Conservation (phyloP, 345 rosid genomes). For the Rhodomyrtus tomentosa region DNA sequence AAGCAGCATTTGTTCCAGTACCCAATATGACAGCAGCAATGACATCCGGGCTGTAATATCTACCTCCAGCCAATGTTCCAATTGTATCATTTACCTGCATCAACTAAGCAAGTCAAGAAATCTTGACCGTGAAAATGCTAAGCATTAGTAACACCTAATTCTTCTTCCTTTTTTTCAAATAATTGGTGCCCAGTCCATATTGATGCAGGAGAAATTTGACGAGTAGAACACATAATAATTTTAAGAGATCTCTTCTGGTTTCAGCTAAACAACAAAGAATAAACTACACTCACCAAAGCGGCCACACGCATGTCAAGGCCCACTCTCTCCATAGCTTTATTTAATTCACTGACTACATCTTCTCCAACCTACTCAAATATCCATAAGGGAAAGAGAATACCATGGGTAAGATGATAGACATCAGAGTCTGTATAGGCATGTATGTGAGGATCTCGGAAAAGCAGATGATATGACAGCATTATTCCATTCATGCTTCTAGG, state of each 20-base stretch:
- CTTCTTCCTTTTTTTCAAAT: neutral
- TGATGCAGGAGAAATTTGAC: neutral
- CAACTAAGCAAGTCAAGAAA: neutral
- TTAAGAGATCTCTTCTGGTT: neutral
- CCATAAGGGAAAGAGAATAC: neutral
- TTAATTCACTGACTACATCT: constrained; percentile 80
- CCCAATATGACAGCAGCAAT: constrained; percentile 84
- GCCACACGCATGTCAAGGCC: constrained; percentile 76
- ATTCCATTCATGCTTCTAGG: neutral
- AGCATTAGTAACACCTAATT: neutral
- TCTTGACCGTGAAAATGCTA: neutral
- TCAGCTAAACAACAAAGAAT: neutral
- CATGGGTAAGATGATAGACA: neutral
- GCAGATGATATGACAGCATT: neutral
- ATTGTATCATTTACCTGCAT: constrained; percentile 80
- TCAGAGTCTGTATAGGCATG: neutral
- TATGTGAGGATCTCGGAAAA: neutral
- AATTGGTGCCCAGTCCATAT: neutral
- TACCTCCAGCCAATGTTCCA: constrained; percentile 90
- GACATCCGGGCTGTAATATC: constrained; percentile 57
- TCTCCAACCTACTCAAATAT: constrained; percentile 49
- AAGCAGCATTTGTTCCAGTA: constrained; percentile 89
- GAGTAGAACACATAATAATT: neutral
- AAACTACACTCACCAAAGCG: constrained; percentile 51
- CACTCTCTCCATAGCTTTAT: constrained; percentile 61